Evolutionary conservation across 1,139 yeast species (phyloP).

Genomic region (Eremothecium coryli): DNA sequence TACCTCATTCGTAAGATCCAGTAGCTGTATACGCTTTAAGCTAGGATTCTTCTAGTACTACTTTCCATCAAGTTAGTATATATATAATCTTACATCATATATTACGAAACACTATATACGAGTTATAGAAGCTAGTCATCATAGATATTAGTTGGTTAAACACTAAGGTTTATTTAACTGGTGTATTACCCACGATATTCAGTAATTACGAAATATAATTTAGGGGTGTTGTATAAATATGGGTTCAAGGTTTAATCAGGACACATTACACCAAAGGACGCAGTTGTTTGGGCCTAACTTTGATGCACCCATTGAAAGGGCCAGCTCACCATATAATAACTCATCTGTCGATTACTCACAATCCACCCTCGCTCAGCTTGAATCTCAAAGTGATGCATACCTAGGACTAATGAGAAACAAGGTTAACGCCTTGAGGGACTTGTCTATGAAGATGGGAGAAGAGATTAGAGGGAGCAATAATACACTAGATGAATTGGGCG

Average conservation of each 20-base stretch:
- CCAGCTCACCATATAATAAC: slow-evolving; percentile 23
- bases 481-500: slow-evolving; percentile 48
- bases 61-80: too few species aligned
- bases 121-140: too few species aligned
- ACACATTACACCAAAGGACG: slow-evolving; percentile 23
- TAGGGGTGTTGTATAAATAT: too few species aligned
- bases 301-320: slow-evolving; percentile 8
- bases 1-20: too few species aligned
- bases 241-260: slow-evolving; percentile 7
- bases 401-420: slow-evolving; percentile 61
- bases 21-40: too few species aligned
- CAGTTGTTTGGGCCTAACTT: slow-evolving; percentile 26
- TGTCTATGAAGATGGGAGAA: slow-evolving; percentile 70
- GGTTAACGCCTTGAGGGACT: slow-evolving; percentile 58
- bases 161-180: too few species aligned
- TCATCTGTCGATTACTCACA: slow-evolving; percentile 30
- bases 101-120: too few species aligned
- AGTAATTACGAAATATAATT: too few species aligned
- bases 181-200: too few species aligned
- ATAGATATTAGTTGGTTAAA: too few species aligned
- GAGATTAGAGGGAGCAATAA: slow-evolving; percentile 71
- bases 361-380: slow-evolving; percentile 58
- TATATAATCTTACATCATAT: too few species aligned
- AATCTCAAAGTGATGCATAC: slow-evolving; percentile 77
- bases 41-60: too few species aligned